Conservation (phyloP, 768 basidiomycete species). For the Russula abietina region DNA sequence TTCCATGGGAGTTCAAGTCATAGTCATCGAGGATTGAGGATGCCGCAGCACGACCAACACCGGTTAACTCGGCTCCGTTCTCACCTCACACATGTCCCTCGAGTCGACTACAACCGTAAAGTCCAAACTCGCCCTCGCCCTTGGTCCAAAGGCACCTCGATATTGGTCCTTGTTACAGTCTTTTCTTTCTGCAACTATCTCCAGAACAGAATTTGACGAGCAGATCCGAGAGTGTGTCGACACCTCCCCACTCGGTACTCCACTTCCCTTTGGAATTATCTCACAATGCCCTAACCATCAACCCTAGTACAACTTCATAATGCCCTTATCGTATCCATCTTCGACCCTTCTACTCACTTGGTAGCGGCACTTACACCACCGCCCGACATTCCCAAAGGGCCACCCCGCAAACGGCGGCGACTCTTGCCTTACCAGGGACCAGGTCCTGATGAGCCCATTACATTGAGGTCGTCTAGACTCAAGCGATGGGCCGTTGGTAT, state of each 20-base stretch:
- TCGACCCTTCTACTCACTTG: conserved; percentile 70
- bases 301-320: conserved; percentile 70
- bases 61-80: conserved; percentile 2
- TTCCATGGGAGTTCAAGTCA: conserved; percentile 21
- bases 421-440: conserved; percentile 67
- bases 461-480: conserved; percentile 56
- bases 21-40: conserved; percentile 12
- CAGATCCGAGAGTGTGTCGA: conserved; percentile 56
- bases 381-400: conserved; percentile 53
- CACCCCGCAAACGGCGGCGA: conserved; percentile 63
- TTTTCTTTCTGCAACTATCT: conserved; percentile 62
- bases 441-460: conserved; percentile 44
- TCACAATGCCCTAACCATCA: conserved; percentile 8
- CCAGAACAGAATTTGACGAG: conserved; percentile 73
- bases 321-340: conserved; percentile 74
- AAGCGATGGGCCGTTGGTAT: conserved; percentile 71
- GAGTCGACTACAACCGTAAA: conserved; percentile 72
- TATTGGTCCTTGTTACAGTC: conserved; percentile 63
- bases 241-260: conserved; percentile 45
- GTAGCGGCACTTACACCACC: conserved; percentile 63
- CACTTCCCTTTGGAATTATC: neutral
- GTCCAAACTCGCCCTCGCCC: conserved; percentile 52
- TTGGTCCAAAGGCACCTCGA: conserved; percentile 51
- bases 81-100: conserved; percentile 51
- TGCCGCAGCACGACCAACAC: neutral